Conservation (phyloP, 371 early-diverging fungal species). For the Mortierella sp. region DNA sequence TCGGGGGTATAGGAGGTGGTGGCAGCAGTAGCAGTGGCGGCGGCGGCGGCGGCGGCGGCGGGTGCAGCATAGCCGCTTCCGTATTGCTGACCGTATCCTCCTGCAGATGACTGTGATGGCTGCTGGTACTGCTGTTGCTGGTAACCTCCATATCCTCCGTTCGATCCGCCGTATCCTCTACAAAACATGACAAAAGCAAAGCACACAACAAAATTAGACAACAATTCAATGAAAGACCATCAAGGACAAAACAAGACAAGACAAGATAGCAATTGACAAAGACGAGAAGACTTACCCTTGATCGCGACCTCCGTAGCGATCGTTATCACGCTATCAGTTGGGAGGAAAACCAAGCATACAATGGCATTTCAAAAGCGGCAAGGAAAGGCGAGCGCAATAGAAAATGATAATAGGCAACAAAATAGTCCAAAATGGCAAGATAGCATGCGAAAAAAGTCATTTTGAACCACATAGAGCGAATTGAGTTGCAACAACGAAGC, state of each 20-base stretch:
- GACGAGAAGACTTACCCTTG: constrained; percentile 41
- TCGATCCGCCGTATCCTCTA: constrained; percentile 6
- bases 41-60: constrained; percentile 27
- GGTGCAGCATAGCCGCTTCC: constrained; percentile 38
- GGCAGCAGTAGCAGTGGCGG: constrained; percentile 21
- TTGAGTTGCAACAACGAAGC: constrained; percentile 5
- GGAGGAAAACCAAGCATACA: constrained; percentile 24
- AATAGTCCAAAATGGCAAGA: neutral
- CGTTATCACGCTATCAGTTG: constrained; percentile 48
- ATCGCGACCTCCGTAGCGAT: constrained; percentile 52
- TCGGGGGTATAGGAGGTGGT: constrained; percentile 49
- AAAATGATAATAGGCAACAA: neutral
- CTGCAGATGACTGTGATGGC: constrained; percentile 17
- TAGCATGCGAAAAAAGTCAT: neutral
- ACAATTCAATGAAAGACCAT: neutral
- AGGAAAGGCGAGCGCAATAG: constrained; percentile 6
- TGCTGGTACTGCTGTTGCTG: constrained; percentile 50
- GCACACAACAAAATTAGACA: neutral
- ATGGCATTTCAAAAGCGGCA: constrained; percentile 15
- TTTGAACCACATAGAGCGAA: neutral
- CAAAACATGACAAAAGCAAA: neutral
- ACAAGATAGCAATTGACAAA: neutral
- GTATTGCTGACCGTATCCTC: constrained; percentile 57
- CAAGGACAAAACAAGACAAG: neutral
- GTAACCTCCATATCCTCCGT: constrained; percentile 33